These are phyloP conservation scores for Rhizopus arrhizus DNA, from an alignment of 371 early-diverging fungal genomes.

Conservation along the genomic window DNA sequence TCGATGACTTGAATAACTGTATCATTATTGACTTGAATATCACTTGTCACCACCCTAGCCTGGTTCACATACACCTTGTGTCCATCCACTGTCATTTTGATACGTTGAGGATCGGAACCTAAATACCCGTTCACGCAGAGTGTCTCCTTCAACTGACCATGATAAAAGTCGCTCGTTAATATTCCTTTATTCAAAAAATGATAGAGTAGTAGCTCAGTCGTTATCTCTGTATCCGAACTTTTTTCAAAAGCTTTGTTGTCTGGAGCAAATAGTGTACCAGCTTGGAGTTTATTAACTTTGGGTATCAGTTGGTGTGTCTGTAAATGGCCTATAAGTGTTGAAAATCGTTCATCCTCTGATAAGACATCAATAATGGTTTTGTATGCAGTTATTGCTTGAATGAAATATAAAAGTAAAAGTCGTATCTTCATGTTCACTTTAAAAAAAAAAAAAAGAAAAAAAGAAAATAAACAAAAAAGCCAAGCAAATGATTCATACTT, in stretches of 20 bases:
- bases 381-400: constrained; percentile 6
- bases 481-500: not conserved
- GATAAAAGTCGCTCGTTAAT: constrained; percentile 27
- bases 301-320: constrained; percentile 23
- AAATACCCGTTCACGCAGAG: constrained; percentile 41
- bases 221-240: constrained; percentile 31
- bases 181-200: constrained; percentile 41
- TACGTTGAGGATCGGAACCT: constrained; percentile 39
- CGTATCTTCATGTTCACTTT: not conserved
- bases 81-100: constrained; percentile 43
- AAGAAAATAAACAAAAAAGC: not conserved
- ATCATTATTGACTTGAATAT: constrained; percentile 41
- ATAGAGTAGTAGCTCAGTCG: constrained; percentile 39
- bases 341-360: constrained; percentile 32
- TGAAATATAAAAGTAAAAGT: not conserved
- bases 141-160: constrained; percentile 52
- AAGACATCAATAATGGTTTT: constrained; percentile 35
- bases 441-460: not conserved
- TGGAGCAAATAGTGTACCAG: constrained; percentile 60
- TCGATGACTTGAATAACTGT: constrained; percentile 38
- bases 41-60: constrained; percentile 40
- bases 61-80: constrained; percentile 38
- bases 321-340: constrained; percentile 31
- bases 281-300: constrained; percentile 28
- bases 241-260: constrained; percentile 54